Conservation (phyloP, 352 stramenopile species). For the Phytophthora pinifolia region DNA sequence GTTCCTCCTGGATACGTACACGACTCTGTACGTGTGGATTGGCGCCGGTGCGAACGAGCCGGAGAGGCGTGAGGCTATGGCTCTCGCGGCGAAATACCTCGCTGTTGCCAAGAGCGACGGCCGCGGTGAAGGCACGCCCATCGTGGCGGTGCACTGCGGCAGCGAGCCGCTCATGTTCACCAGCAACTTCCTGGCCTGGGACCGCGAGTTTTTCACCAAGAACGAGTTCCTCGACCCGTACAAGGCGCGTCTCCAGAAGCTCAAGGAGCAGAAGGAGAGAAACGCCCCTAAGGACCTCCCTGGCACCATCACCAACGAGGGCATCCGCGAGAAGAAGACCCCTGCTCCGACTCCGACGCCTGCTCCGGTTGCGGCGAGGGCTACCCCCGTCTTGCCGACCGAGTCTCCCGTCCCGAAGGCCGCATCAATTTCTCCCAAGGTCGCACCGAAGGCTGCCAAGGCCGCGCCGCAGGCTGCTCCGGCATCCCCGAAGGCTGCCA, state of each 20-base stretch:
- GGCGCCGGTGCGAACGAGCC: conserved; percentile 71
- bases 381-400: conserved; percentile 29
- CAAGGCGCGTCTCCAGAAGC: conserved; percentile 73
- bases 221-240: conserved; percentile 91
- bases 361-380: conserved; percentile 3
- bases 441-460: conserved; percentile 18
- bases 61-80: conserved; percentile 67
- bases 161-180: conserved; percentile 90
- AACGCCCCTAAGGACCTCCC: conserved; percentile 56
- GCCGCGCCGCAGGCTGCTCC: too few species aligned
- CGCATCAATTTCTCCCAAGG: conserved; percentile 16
- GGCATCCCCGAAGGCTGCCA: too few species aligned
- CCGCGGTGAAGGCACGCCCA: conserved; percentile 76
- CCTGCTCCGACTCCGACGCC: conserved; percentile 15
- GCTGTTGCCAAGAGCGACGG: conserved; percentile 75
- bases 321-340: conserved; percentile 36
- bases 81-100: conserved; percentile 77
- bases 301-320: conserved; percentile 56
- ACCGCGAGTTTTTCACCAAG: conserved; percentile 79
- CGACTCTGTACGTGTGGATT: conserved; percentile 91
- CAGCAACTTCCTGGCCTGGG: conserved; percentile 91
- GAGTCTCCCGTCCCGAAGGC: conserved; percentile 14
- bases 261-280: conserved; percentile 82
- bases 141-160: conserved; percentile 79
- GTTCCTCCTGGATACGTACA: conserved; percentile 91